phyloP scores from a whole-genome alignment of 805 yeast species.

The Metschnikowia drakensbergensis region DNA sequence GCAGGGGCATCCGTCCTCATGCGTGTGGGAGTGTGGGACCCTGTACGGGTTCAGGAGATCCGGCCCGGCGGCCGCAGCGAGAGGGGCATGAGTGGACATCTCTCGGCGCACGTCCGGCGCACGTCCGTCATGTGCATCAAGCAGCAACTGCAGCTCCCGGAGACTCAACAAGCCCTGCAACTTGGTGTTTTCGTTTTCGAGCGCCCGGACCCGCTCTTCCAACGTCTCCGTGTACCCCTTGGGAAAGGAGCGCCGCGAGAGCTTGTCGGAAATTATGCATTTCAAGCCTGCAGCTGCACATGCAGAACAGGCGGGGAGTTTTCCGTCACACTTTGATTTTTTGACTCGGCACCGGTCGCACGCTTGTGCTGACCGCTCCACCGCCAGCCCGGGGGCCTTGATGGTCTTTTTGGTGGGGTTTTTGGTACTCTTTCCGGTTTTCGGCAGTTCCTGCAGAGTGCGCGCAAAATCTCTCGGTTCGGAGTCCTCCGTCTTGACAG shows the following conservation, averaged over 20 bases:
- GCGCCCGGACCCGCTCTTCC: conserved; percentile 82
- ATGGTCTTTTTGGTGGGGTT: conserved; percentile 37
- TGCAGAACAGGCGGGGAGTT: conserved; percentile 65
- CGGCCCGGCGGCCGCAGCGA: neutral
- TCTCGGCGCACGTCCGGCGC: conserved; percentile 3
- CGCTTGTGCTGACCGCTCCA: conserved; percentile 80
- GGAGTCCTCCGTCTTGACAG: neutral
- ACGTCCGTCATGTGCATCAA: neutral
- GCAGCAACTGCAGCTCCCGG: conserved; percentile 54
- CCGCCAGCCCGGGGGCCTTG: conserved; percentile 61
- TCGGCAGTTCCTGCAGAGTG: neutral
- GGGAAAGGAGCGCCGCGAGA: conserved; percentile 84
- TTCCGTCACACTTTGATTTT: conserved; percentile 76
- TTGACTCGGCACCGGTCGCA: conserved; percentile 86
- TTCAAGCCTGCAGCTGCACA: conserved; percentile 84
- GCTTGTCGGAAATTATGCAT: conserved; percentile 81
- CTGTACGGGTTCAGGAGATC: conserved; percentile 6
- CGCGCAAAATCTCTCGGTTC: neutral
- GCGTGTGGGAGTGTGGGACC: conserved; percentile 16
- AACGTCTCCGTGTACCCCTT: conserved; percentile 88
- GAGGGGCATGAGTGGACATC: neutral
- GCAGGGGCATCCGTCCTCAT: conserved; percentile 48
- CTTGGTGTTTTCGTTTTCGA: conserved; percentile 76
- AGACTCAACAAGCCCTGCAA: conserved; percentile 59
- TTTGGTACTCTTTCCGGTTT: neutral